A percentile compares a stretch with the other conserved stretches of the same genome.
These are phyloP conservation scores for Phytophthora boehmeriae DNA, from an alignment of 352 stramenopile species.

Conservation along the genomic window DNA sequence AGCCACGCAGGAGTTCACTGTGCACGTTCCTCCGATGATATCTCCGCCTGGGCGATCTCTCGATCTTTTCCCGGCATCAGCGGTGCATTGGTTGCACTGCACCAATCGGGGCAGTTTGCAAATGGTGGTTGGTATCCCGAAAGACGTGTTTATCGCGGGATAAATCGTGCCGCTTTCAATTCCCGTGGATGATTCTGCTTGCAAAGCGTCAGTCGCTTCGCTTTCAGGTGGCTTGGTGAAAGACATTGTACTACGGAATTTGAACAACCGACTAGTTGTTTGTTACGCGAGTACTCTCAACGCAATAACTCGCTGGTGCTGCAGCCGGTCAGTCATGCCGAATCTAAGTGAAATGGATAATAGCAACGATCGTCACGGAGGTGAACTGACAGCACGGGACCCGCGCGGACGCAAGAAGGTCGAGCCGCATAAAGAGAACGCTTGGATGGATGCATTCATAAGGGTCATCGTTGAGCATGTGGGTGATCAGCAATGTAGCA, in stretches of 20 bases:
- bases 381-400: constrained; percentile 50
- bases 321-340: constrained; percentile 9
- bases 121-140: constrained; percentile 20
- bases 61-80: constrained; percentile 28
- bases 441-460: constrained; percentile 76
- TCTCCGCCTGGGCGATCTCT: constrained; percentile 28
- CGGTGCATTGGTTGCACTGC: constrained; percentile 38
- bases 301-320: constrained; percentile 17
- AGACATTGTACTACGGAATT: constrained; percentile 29
- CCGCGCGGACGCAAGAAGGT: constrained; percentile 61
- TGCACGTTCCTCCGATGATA: constrained; percentile 25
- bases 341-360: too few species aligned
- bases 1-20: constrained; percentile 30
- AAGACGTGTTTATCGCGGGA: constrained; percentile 27
- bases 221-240: constrained; percentile 32
- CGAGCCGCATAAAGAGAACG: constrained; percentile 55
- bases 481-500: constrained; percentile 51
- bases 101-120: constrained; percentile 33
- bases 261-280: constrained; percentile 10
- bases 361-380: constrained; percentile 51
- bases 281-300: constrained; percentile 32
- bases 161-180: constrained; percentile 23
- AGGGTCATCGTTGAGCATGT: constrained; percentile 64
- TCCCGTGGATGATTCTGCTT: constrained; percentile 24
- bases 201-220: constrained; percentile 23